Evolutionary conservation across 805 yeast species (phyloP).

Genomic region (Isabelozyma gotoi): DNA sequence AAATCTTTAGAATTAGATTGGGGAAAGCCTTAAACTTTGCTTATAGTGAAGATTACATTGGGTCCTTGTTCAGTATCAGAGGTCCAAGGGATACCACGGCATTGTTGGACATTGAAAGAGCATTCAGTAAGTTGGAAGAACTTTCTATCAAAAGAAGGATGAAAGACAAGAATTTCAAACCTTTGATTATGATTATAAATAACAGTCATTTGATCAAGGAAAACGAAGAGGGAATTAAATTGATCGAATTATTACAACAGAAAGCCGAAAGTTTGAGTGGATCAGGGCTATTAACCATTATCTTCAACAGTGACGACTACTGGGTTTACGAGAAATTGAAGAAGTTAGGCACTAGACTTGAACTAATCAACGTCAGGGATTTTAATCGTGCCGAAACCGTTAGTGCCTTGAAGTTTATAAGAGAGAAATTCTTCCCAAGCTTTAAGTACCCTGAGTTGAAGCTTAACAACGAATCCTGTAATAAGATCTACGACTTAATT

Average conservation of each 20-base stretch:
- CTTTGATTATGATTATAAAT: constrained; percentile 69
- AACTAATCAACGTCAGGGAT: constrained; percentile 68
- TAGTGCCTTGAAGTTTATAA: constrained; percentile 50
- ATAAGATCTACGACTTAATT: constrained; percentile 61
- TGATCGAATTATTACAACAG: constrained; percentile 76
- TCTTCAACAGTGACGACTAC: constrained; percentile 81
- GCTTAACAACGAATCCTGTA: constrained; percentile 40
- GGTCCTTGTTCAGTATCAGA: constrained; percentile 73
- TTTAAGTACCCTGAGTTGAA: constrained; percentile 34
- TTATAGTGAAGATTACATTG: constrained; percentile 79
- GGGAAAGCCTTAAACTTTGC: constrained; percentile 75
- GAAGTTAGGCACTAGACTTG: constrained; percentile 69
- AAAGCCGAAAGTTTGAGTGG: constrained; percentile 80
- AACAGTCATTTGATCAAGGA: constrained; percentile 73
- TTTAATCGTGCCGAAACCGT: constrained; percentile 56
- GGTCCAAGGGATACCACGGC: constrained; percentile 89
- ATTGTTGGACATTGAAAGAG: constrained; percentile 76
- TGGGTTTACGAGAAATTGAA: constrained; percentile 82
- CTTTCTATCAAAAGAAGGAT: constrained; percentile 57
- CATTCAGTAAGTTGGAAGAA: constrained; percentile 71
- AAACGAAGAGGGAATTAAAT: constrained; percentile 68
- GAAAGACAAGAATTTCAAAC: constrained; percentile 40
- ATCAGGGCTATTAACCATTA: constrained; percentile 65
- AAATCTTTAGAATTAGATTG: constrained; percentile 70
- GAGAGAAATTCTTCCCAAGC: constrained; percentile 40